Evolutionary conservation across 176 grass and related monocot species (phyloP).

Genomic region (Oryza glumipatula): DNA sequence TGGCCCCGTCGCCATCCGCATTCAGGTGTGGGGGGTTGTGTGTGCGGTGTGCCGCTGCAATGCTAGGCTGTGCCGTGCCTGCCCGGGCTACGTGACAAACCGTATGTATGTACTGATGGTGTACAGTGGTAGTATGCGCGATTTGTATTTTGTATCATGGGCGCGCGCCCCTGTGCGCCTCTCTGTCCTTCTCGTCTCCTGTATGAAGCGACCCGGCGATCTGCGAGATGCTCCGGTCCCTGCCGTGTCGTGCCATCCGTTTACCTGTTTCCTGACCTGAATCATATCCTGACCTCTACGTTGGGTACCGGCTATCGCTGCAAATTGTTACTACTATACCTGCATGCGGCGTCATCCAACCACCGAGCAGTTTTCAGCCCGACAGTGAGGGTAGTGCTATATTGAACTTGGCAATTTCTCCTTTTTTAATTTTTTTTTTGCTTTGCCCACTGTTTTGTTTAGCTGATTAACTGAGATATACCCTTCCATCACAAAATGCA

Average conservation of each 20-base stretch:
- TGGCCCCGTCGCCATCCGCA: constrained; percentile 34
- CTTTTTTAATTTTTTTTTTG: not conserved
- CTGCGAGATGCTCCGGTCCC: not conserved
- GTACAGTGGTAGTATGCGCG: not conserved
- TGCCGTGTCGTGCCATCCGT: not conserved
- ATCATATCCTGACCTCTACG: not conserved
- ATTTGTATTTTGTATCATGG: constrained; percentile 20
- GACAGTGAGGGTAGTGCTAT: not conserved
- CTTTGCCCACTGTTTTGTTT: not conserved
- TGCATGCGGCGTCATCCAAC: not conserved
- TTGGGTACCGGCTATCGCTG: not conserved
- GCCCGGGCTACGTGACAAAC: constrained; percentile 40
- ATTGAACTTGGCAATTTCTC: not conserved
- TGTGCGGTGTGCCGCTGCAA: not conserved
- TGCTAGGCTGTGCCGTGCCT: constrained; percentile 11
- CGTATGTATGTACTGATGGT: constrained; percentile 17
- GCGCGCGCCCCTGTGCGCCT: no score
- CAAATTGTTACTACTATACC: not conserved
- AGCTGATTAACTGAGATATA: no score
- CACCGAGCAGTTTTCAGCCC: not conserved
- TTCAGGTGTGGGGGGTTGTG: constrained; percentile 18
- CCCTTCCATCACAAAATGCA: no score
- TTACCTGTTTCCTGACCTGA: not conserved
- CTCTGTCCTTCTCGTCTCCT: not conserved
- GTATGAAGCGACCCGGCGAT: not conserved